Evolutionary conservation across 1,284 basidiomycete species (phyloP).

Genomic region (Sporisorium reilianum): DNA sequence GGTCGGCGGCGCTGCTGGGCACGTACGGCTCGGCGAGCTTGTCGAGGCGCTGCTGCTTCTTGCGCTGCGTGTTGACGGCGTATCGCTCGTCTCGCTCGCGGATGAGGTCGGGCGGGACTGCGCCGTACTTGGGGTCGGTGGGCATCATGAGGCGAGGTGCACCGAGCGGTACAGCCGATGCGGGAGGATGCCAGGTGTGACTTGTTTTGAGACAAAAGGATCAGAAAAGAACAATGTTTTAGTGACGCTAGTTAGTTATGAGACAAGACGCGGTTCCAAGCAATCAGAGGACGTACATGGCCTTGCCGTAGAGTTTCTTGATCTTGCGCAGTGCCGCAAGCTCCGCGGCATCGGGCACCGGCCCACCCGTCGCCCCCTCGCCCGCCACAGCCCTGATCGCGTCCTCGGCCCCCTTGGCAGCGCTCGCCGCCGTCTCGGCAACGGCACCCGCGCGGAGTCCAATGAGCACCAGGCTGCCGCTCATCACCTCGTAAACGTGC

Average conservation of each 20-base stretch:
- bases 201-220: conserved; percentile 7
- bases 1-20: conserved; percentile 31
- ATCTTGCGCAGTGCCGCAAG: conserved; percentile 21
- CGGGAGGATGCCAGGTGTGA: conserved; percentile 30
- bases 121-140: conserved; percentile 25
- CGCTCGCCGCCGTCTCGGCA: conserved; percentile 17
- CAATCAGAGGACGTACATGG: conserved; percentile 39
- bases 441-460: conserved; percentile 21
- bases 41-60: conserved; percentile 26
- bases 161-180: conserved; percentile 27
- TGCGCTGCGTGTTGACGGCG: conserved; percentile 33
- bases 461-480: conserved; percentile 71
- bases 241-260: no score
- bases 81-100: conserved; percentile 19
- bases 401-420: conserved; percentile 28
- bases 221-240: no score
- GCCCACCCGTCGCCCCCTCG: conserved; percentile 23
- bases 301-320: conserved; percentile 40
- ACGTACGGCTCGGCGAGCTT: conserved; percentile 24
- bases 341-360: conserved; percentile 45
- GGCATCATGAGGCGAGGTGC: conserved; percentile 50
- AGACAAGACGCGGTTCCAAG: no score
- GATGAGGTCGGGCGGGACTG: conserved; percentile 19
- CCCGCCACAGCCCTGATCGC: conserved; percentile 9
- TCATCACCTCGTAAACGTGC: conserved; percentile 73